Percentiles rank a stretch among this genome's conserved stretches.
Evolutionary conservation across 1,284 basidiomycete genomes (phyloP).

Genomic region (Pisolithus thermaeus): DNA sequence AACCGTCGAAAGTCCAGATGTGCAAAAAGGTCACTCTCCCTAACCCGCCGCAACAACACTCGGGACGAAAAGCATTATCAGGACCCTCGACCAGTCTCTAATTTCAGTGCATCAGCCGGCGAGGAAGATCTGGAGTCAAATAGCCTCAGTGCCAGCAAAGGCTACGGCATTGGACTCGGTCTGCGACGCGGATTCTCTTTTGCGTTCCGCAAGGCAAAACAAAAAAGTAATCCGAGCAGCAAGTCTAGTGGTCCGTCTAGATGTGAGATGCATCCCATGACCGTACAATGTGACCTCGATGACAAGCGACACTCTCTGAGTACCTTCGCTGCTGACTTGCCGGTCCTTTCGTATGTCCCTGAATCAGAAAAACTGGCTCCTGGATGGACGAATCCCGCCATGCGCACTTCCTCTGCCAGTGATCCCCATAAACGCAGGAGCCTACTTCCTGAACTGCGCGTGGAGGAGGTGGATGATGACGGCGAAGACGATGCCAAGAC

Average conservation of each 20-base stretch:
- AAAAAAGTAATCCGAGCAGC: conserved; percentile 15
- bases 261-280: conserved; percentile 21
- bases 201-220: conserved; percentile 19
- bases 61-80: background rate
- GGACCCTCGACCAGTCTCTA: conserved; percentile 10
- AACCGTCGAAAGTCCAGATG: conserved; percentile 39
- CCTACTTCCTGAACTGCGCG: conserved; percentile 18
- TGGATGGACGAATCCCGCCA: conserved; percentile 24
- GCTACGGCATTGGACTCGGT: conserved; percentile 28
- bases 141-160: conserved; percentile 26
- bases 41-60: background rate
- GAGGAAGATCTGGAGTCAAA: conserved; percentile 23
- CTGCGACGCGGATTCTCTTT: conserved; percentile 25
- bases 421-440: conserved; percentile 10
- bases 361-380: conserved; percentile 30
- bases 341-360: conserved; percentile 14
- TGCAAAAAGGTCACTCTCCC: conserved; percentile 5
- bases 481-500: conserved; percentile 22
- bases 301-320: conserved; percentile 24
- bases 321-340: conserved; percentile 15
- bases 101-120: conserved; percentile 7
- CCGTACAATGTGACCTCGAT: conserved; percentile 16
- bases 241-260: conserved; percentile 8
- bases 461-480: conserved; percentile 19
- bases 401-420: conserved; percentile 12